Conservation (phyloP, 345 rosid genomes). For the Carallia brachiata region DNA sequence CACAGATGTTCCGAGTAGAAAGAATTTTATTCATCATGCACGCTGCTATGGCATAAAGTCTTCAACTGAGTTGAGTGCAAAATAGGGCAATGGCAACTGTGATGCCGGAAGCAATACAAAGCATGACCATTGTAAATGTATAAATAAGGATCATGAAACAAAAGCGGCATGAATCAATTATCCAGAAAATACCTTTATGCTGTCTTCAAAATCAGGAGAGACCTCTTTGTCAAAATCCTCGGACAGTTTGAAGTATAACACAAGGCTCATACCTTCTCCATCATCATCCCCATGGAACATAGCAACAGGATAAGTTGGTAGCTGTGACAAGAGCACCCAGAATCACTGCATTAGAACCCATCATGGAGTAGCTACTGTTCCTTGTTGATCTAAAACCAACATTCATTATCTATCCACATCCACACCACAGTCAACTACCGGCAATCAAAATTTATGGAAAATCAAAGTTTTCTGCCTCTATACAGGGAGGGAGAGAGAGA, state of each 20-base stretch:
- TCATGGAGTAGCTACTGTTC: neutral
- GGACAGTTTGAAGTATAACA: constrained; percentile 57
- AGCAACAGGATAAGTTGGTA: constrained; percentile 68
- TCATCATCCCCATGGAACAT: constrained; percentile 57
- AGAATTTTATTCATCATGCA: neutral
- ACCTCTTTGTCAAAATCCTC: constrained; percentile 53
- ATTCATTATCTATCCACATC: no score
- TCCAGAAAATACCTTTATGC: constrained; percentile 48
- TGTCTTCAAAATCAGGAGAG: constrained; percentile 63
- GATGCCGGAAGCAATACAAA: neutral
- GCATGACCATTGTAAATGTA: neutral
- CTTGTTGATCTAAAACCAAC: no score
- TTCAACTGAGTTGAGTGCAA: no score
- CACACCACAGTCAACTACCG: no score
- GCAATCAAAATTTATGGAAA: neutral
- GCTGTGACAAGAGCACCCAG: constrained; percentile 29
- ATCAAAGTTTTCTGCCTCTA: neutral
- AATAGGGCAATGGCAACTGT: no score
- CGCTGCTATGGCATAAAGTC: neutral
- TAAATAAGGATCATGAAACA: neutral
- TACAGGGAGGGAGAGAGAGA: neutral
- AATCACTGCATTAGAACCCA: neutral
- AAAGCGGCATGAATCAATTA: neutral
- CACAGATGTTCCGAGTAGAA: neutral
- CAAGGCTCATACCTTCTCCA: constrained; percentile 90